phyloP scores from a whole-genome alignment of 768 basidiomycete species.

The Russula foetens region DNA sequence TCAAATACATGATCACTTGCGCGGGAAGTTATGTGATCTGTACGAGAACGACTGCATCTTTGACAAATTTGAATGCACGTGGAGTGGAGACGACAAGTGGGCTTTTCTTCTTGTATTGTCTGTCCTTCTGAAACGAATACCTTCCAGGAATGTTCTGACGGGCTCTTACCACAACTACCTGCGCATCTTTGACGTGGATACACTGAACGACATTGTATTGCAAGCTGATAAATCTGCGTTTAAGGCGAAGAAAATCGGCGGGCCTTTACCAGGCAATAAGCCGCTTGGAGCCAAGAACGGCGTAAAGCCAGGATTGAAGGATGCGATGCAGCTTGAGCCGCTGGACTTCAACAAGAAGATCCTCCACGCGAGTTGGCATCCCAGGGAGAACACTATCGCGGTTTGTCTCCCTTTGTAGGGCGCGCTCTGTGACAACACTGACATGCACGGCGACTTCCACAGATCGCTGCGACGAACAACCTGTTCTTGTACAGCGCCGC shows the following conservation, averaged over 20 bases:
- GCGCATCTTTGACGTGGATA: slow-evolving; percentile 94
- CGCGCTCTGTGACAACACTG: not conserved
- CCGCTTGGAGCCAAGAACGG: slow-evolving; percentile 59
- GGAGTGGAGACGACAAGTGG: slow-evolving; percentile 92
- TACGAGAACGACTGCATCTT: slow-evolving; percentile 99
- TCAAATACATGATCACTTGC: slow-evolving; percentile 95
- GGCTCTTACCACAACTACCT: slow-evolving; percentile 99
- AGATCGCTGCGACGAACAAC: slow-evolving; percentile 98
- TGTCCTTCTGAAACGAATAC: not conserved
- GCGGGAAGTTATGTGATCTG: slow-evolving; percentile 94
- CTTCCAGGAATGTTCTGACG: slow-evolving; percentile 83
- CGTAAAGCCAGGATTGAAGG: slow-evolving; percentile 64
- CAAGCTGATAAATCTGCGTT: slow-evolving; percentile 99
- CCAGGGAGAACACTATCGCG: slow-evolving; percentile 95
- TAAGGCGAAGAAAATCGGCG: slow-evolving; percentile 98
- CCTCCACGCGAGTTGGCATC: slow-evolving; percentile 95
- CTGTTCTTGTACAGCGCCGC: slow-evolving; percentile 76
- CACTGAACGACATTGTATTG: slow-evolving; percentile 79
- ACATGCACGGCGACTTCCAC: not conserved
- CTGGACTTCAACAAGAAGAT: slow-evolving; percentile 98
- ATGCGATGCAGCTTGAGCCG: slow-evolving; percentile 80
- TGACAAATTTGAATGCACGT: slow-evolving; percentile 99
- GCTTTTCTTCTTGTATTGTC: slow-evolving; percentile 34
- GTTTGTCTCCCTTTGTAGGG: slow-evolving; percentile 38
- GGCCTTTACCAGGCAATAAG: slow-evolving; percentile 66